Base-by-base conservation (phyloP, 148 eudicot genomes). In the Silene latifolia region DNA sequence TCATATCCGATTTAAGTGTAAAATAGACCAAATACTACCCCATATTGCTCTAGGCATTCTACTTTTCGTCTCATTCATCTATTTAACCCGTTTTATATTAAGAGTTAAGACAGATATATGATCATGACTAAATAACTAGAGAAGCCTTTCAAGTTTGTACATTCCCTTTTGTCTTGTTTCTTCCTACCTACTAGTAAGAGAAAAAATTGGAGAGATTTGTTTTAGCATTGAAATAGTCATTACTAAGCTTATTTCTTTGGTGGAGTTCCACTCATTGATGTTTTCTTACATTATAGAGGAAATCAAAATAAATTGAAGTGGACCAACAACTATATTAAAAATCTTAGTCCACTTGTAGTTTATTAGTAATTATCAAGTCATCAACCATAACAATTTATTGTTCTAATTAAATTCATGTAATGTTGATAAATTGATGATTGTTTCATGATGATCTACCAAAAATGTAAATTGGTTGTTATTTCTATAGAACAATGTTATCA, bases 161-260 rank as follows among this genome's bases (percentile, higher is more conserved):
- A 23, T 61, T 59, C 69, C 57, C 75, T 75, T 63, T 46, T 69
- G 82, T 71, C 79, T 64, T 19, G 51, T 44, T 44, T 12, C 6
- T 39, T 58, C 63, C 27, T 20, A 54, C 82, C 79, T 39, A 80
- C 76, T 73, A 79, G 76, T 53, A 54, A 77, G 74, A 75, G 69
- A 65, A 20, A 65, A 20, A 57, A 3, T 39, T 44, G 3, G 58
- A 48, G 39, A 39, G 2, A 39, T 39, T 19, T 63, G 23, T 75
- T 74, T 67, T 60, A 20, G 53, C 56, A 69, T 56, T 51, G 63
- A 69, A 69, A 69, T 61, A 51, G 63, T 59, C 64, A 62, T 61
- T 27, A 74, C 57, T 60, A 74, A 74, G 65, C 56, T 51, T 9
- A 48, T 48, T 24, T 69, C 74, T 51, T 53, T 54, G 25, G 70